Evolutionary conservation across 148 eudicot species (phyloP).

Genomic region (Pharnaceum exiguum): DNA sequence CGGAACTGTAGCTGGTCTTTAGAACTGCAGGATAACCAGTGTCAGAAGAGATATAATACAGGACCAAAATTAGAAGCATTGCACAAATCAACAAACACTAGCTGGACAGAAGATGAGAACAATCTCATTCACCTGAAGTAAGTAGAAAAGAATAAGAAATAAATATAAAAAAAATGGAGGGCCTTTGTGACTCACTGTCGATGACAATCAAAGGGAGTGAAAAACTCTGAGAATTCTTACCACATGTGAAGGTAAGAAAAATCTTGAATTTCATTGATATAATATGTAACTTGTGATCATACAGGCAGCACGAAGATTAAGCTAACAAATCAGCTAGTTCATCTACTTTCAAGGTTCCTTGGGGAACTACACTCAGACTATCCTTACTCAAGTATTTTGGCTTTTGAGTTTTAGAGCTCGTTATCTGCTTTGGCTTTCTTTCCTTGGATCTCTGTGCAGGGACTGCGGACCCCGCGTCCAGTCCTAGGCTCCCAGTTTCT

Average conservation of each 20-base stretch:
- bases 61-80: too few relatives aligned
- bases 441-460: conserved; percentile 13
- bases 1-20: too few relatives aligned
- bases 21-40: too few relatives aligned
- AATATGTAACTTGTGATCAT: background rate
- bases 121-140: too few relatives aligned
- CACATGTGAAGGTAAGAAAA: background rate
- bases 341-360: conserved; percentile 72
- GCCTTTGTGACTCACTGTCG: too few relatives aligned
- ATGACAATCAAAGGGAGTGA: too few relatives aligned
- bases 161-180: too few relatives aligned
- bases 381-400: conserved; percentile 33
- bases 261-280: background rate
- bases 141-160: too few relatives aligned
- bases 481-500: conserved; percentile 29
- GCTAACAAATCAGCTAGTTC: conserved; percentile 88
- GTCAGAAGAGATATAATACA: too few relatives aligned
- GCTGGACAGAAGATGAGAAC: too few relatives aligned
- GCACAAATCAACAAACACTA: too few relatives aligned
- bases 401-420: conserved; percentile 29
- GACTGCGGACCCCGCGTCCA: conserved; percentile 21
- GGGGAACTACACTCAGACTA: conserved; percentile 45
- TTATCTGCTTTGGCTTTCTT: conserved; percentile 28
- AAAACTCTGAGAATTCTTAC: too few relatives aligned
- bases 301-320: conserved; percentile 38